A percentile compares a stretch with the other conserved stretches of the same genome.
These are phyloP conservation scores for Filobasidium wieringae DNA, from an alignment of 768 basidiomycete species.

Conservation along the genomic window DNA sequence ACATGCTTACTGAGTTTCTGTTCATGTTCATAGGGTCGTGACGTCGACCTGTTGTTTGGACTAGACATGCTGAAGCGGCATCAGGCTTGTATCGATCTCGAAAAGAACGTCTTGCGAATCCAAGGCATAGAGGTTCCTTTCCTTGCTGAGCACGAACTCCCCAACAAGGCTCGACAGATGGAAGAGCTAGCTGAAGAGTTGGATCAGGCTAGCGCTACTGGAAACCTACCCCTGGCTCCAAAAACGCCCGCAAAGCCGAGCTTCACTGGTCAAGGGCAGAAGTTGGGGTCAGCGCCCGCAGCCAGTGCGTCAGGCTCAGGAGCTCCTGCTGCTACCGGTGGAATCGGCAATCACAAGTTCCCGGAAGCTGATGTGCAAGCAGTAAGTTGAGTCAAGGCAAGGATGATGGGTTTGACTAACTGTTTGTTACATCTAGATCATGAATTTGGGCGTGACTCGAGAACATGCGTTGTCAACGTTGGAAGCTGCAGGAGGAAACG, in stretches of 20 bases:
- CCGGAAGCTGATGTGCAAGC: conserved; percentile 55
- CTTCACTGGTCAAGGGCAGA: conserved; percentile 62
- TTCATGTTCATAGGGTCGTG: conserved; percentile 55
- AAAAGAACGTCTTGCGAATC: conserved; percentile 80
- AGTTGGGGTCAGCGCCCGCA: conserved; percentile 42
- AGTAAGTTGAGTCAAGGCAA: conserved; percentile 19
- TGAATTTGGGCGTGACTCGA: conserved; percentile 64
- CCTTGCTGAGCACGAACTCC: conserved; percentile 87
- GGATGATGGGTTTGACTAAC: background rate
- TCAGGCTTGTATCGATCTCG: conserved; percentile 88
- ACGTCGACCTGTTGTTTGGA: conserved; percentile 90
- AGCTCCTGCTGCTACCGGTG: too few relatives aligned
- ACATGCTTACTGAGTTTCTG: background rate
- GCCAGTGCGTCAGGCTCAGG: conserved; percentile 1
- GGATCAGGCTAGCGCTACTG: conserved; percentile 21
- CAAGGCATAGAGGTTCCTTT: conserved; percentile 79
- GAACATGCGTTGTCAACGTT: conserved; percentile 66
- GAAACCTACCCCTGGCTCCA: conserved; percentile 22
- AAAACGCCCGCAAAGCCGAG: conserved; percentile 16
- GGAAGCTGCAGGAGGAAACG: conserved; percentile 68
- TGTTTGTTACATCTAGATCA: conserved; percentile 40
- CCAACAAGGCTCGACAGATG: conserved; percentile 52
- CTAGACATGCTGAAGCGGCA: conserved; percentile 99
- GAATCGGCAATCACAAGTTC: too few relatives aligned
- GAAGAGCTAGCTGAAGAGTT: conserved; percentile 25